These are phyloP conservation scores for Zymoseptoria brevis DNA, from an alignment of 2,329 filamentous ascomycete genomes.

Conservation along the genomic window DNA sequence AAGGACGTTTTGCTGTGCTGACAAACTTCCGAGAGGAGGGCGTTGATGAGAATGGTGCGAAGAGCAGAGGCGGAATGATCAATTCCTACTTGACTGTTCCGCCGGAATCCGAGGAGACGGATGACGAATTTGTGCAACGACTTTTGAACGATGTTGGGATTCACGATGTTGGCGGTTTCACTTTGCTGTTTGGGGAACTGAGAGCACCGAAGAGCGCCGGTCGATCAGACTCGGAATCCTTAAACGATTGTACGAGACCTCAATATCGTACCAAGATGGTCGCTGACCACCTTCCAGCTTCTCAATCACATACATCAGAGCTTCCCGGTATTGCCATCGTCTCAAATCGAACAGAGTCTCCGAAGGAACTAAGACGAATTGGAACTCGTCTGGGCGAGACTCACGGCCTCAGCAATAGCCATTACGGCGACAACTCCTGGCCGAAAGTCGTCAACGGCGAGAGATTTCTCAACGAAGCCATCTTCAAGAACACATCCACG, in stretches of 20 bases:
- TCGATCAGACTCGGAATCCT: neutral
- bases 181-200: conserved; percentile 51
- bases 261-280: conserved; percentile 5
- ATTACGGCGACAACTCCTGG: conserved; percentile 52
- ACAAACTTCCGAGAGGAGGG: conserved; percentile 56
- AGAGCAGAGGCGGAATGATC: conserved; percentile 52
- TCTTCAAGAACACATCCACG: conserved; percentile 37
- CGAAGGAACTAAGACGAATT: conserved; percentile 46
- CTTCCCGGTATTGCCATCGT: conserved; percentile 45
- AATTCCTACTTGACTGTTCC: conserved; percentile 50
- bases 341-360: conserved; percentile 52
- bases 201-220: conserved; percentile 7
- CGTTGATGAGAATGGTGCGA: conserved; percentile 30
- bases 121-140: conserved; percentile 45
- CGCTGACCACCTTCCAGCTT: conserved; percentile 3
- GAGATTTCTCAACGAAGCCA: conserved; percentile 42
- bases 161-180: conserved; percentile 55
- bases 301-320: conserved; percentile 6
- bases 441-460: conserved; percentile 55
- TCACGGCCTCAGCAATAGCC: conserved; percentile 54
- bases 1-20: conserved; percentile 54
- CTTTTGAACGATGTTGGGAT: conserved; percentile 49
- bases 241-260: conserved; percentile 3
- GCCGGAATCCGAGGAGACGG: conserved; percentile 32
- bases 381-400: conserved; percentile 43